These are phyloP conservation scores for Claviceps spartinae DNA, from an alignment of 2,329 filamentous ascomycete genomes.

Conservation along the genomic window DNA sequence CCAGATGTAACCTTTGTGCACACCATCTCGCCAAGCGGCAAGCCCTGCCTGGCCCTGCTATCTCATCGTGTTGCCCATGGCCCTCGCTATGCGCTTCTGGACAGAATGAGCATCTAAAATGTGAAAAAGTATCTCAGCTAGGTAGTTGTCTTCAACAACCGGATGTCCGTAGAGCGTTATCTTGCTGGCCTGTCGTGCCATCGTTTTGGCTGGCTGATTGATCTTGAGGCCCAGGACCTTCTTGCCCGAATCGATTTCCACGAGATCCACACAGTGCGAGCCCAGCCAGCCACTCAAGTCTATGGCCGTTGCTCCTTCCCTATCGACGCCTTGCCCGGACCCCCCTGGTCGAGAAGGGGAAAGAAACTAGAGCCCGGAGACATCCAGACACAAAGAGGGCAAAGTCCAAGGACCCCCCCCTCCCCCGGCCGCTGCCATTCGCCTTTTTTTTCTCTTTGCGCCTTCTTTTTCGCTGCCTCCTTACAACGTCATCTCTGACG, in stretches of 20 bases:
- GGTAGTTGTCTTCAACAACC: not conserved
- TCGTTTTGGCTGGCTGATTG: not conserved
- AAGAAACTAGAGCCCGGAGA: not conserved
- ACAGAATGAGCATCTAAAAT: not conserved
- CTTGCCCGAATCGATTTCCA: slow-evolving; percentile 1
- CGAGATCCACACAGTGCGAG: slow-evolving; percentile 3
- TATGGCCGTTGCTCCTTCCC: slow-evolving; percentile 3
- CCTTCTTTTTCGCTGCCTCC: slow-evolving; percentile 20
- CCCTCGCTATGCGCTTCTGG: not conserved
- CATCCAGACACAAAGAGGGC: not conserved
- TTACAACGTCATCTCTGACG: slow-evolving; percentile 36
- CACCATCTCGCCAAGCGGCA: too few relatives aligned
- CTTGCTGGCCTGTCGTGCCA: not conserved
- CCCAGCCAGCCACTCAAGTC: not conserved
- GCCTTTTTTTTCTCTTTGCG: slow-evolving; percentile 19
- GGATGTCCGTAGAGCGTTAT: not conserved
- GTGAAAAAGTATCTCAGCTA: not conserved
- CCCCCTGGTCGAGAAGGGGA: not conserved
- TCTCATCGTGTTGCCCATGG: not conserved
- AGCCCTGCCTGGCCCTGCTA: not conserved
- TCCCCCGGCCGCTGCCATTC: slow-evolving; percentile 15
- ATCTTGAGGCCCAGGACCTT: slow-evolving; percentile 2
- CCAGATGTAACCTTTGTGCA: not conserved
- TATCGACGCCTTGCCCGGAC: not conserved
- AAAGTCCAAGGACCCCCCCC: slow-evolving; percentile 4